Evolutionary conservation across 495 filamentous ascomycete species (phyloP).

Genomic region (Parathielavia appendiculata): DNA sequence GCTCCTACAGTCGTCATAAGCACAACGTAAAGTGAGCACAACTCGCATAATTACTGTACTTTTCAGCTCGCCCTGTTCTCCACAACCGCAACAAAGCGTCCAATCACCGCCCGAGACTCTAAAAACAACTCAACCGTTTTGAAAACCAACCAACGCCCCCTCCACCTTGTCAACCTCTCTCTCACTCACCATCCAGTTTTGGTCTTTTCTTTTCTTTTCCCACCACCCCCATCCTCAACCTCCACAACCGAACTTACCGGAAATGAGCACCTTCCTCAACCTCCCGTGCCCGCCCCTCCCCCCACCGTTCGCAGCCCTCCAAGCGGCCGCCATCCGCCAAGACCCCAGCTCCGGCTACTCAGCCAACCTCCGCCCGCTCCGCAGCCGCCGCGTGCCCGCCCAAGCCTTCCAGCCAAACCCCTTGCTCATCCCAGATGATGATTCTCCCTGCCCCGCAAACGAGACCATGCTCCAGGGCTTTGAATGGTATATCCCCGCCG

Average conservation of each 20-base stretch:
- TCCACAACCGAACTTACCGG: not conserved
- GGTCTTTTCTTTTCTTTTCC: no score
- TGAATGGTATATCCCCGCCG: conserved; percentile 69
- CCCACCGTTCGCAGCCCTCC: conserved; percentile 10
- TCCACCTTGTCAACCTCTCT: no score
- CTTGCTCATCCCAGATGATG: conserved; percentile 3
- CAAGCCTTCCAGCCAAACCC: conserved; percentile 18
- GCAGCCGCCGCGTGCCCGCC: conserved; percentile 15
- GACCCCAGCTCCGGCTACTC: conserved; percentile 16
- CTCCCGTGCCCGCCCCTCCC: conserved; percentile 17
- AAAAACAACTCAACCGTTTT: no score
- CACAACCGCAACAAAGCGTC: no score
- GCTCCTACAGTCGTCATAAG: no score
- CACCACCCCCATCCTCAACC: no score
- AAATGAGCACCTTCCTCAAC: conserved; percentile 27
- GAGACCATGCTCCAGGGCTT: conserved; percentile 63
- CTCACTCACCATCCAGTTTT: no score
- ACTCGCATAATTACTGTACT: no score
- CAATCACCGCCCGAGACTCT: no score
- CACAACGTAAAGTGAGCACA: no score
- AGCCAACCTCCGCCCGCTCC: conserved; percentile 21
- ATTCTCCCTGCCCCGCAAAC: conserved; percentile 41
- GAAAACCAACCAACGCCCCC: no score
- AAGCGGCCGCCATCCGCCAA: conserved; percentile 10
- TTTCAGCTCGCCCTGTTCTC: no score